Percentiles rank a stretch among this genome's conserved stretches.
phyloP scores from a whole-genome alignment of 2,329 filamentous ascomycete species.

The Arachnopeziza araneosa region DNA sequence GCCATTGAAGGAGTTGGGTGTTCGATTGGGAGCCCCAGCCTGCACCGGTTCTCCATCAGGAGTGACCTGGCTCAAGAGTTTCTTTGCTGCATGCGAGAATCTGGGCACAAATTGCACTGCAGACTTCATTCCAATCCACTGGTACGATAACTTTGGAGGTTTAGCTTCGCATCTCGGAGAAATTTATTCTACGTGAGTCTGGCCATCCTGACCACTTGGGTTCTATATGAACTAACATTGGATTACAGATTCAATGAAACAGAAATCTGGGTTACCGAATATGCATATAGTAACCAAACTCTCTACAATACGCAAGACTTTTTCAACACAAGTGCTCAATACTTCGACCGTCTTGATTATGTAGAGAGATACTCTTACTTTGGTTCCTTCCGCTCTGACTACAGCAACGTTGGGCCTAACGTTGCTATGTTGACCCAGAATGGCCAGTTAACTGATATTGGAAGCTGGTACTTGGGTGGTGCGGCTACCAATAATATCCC shows the following conservation, averaged over 20 bases:
- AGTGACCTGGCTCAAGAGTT: conserved; percentile 62
- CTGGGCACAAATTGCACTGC: conserved; percentile 46
- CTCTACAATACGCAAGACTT: conserved; percentile 1
- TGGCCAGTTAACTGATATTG: conserved; percentile 69
- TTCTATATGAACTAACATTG: neutral
- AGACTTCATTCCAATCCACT: conserved; percentile 60
- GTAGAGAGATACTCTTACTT: conserved; percentile 68
- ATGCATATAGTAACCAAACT: neutral
- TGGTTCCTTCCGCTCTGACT: conserved; percentile 55
- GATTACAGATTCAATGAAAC: neutral
- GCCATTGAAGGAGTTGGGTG: conserved; percentile 56
- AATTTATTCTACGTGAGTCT: conserved; percentile 22
- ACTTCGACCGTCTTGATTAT: neutral
- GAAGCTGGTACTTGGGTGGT: conserved; percentile 68
- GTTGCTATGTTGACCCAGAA: conserved; percentile 62
- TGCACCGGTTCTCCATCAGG: conserved; percentile 58
- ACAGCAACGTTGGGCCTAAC: conserved; percentile 72
- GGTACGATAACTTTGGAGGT: conserved; percentile 54
- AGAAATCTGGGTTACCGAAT: conserved; percentile 1
- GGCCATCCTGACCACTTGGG: neutral
- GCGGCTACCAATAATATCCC: conserved; percentile 37
- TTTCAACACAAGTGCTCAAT: neutral
- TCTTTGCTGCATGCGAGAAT: conserved; percentile 57
- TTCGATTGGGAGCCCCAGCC: conserved; percentile 66
- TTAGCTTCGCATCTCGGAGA: conserved; percentile 33